These are phyloP conservation scores for Penicillium sp. DNA, from an alignment of 2,329 filamentous ascomycete genomes.

Conservation along the genomic window DNA sequence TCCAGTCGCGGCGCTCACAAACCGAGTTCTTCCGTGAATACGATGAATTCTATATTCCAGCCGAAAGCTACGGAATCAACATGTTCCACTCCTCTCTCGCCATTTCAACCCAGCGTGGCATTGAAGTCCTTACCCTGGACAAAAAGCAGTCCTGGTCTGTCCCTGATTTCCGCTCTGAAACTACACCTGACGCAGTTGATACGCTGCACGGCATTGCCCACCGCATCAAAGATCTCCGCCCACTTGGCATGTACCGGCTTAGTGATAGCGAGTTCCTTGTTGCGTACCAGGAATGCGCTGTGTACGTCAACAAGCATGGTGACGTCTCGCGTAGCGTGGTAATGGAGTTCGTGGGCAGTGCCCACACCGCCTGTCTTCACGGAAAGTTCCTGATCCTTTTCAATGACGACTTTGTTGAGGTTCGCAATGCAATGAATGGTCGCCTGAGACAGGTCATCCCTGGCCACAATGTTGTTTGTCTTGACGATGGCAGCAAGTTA, in stretches of 20 bases:
- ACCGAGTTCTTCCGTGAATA: conserved; percentile 98
- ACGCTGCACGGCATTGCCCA: conserved; percentile 82
- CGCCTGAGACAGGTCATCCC: conserved; percentile 91
- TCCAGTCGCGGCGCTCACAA: conserved; percentile 63
- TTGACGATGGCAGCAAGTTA: conserved; percentile 71
- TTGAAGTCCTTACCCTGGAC: conserved; percentile 94
- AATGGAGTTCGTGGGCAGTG: conserved; percentile 98
- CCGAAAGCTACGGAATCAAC: conserved; percentile 92
- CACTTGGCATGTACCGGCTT: conserved; percentile 94
- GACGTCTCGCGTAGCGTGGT: conserved; percentile 92
- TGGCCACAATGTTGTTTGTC: conserved; percentile 81
- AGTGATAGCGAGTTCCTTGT: conserved; percentile 90
- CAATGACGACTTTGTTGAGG: conserved; percentile 95
- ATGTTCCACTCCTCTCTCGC: conserved; percentile 94
- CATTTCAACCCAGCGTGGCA: conserved; percentile 85
- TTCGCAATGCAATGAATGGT: conserved; percentile 94
- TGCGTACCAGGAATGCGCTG: conserved; percentile 92
- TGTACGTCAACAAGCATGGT: conserved; percentile 97
- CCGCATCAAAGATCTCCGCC: conserved; percentile 78
- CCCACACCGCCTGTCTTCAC: conserved; percentile 82
- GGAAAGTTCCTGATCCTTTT: conserved; percentile 91
- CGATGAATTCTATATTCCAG: conserved; percentile 97
- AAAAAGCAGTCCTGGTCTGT: conserved; percentile 96
- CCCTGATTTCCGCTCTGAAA: conserved; percentile 70
- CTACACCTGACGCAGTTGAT: conserved; percentile 56